These are phyloP conservation scores for Neurospora crassa DNA, from an alignment of 2,329 filamentous ascomycete genomes.

Conservation along the genomic window DNA sequence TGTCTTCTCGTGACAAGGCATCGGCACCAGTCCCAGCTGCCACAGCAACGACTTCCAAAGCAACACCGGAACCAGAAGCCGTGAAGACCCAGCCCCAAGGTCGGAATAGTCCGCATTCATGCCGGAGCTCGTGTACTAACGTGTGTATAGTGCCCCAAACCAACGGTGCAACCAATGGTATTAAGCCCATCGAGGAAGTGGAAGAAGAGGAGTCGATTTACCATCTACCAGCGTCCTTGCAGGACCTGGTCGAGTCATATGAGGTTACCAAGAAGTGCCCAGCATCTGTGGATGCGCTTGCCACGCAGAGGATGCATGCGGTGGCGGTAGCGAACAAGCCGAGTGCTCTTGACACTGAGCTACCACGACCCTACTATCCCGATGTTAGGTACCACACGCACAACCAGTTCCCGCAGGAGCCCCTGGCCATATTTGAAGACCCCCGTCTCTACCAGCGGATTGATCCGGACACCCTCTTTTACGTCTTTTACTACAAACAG, in stretches of 20 bases:
- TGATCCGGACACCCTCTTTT: slow-evolving; percentile 93
- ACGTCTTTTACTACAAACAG: slow-evolving; percentile 98
- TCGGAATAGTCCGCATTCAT: background rate
- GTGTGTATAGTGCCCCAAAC: slow-evolving; percentile 29
- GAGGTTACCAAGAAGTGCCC: slow-evolving; percentile 70
- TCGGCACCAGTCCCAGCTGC: slow-evolving; percentile 27
- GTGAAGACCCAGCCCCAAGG: background rate
- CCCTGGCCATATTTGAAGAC: slow-evolving; percentile 86
- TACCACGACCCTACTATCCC: slow-evolving; percentile 75
- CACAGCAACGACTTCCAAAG: slow-evolving; percentile 33
- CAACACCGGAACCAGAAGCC: slow-evolving; percentile 21
- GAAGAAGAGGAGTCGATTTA: slow-evolving; percentile 68
- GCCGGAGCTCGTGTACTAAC: slow-evolving; percentile 9
- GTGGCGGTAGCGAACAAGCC: slow-evolving; percentile 66
- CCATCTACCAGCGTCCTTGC: slow-evolving; percentile 79
- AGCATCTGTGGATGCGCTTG: slow-evolving; percentile 49
- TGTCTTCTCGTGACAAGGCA: slow-evolving; percentile 35
- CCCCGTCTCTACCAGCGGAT: slow-evolving; percentile 78
- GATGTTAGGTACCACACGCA: slow-evolving; percentile 61
- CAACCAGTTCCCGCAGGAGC: slow-evolving; percentile 82
- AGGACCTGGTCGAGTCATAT: slow-evolving; percentile 85
- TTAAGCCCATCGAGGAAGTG: slow-evolving; percentile 34
- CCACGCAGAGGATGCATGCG: slow-evolving; percentile 64
- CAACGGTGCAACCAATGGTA: slow-evolving; percentile 44
- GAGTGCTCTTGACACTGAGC: slow-evolving; percentile 68